Evolutionary conservation across 2,329 filamentous ascomycete genomes (phyloP), one percentile per base, ranked within the genome.

Genomic region (Septoria linicola): DNA sequence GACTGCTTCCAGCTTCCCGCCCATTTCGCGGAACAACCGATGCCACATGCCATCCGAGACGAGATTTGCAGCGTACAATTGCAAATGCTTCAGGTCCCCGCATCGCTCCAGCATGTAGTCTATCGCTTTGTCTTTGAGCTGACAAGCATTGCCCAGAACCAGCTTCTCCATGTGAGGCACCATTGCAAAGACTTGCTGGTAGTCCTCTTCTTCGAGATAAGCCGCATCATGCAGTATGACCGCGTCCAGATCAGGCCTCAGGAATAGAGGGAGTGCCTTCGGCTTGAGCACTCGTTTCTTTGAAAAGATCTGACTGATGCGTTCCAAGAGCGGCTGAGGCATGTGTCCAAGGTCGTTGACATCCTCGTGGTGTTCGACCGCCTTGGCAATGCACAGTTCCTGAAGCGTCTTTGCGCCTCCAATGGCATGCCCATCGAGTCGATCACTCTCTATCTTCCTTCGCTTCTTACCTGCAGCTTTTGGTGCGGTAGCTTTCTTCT

Each of bases 121-220:
- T 69, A 96, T 79, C 35, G 90, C 87, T 32, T 78, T 77, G 63
- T 96, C 87, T 70, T 95, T 96, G 76, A 96, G 86, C 65, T 96
- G 91, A 42, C 93, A 88, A n/a, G 85, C 89, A 63, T 91, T 92
- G 41, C 87, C 83, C 8, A 95, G 73, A 58, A 89, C 87, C 50
- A 96, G 76, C 36, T 79, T 79, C 61, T 82, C 82, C 47, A 96
- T 73, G 4, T 76, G 77, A 0, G 88, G 83, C 51, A 87, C 84
- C 2, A 83, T 78, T 44, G 89, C 85, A 56, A 96, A 90, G 35
- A 96, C 88, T 58, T 84, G 81, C 41, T 88, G 80, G 59, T 87
- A 90, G 63, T 97, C 89, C 59, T 90, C 81, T 2, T 81, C 80
- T 41, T 81, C 80, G 8, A 97, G 79, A 59, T 84, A 84, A 59